These are phyloP conservation scores for Purshia tridentata DNA, from an alignment of 306 rosid species.

Conservation along the genomic window DNA sequence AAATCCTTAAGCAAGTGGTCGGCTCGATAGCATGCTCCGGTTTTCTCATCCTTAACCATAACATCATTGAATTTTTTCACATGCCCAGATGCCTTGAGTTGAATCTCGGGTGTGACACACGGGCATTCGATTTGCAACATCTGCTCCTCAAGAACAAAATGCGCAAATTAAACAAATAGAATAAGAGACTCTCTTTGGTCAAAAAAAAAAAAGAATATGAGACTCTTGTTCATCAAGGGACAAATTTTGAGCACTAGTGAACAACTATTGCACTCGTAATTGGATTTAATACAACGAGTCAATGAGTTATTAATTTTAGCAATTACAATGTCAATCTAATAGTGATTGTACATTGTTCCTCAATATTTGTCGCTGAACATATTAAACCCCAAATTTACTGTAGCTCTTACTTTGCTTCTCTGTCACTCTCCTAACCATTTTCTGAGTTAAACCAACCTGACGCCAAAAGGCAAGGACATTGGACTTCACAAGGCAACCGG, in stretches of 20 bases:
- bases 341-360: too few species aligned
- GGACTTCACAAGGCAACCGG: slow-evolving; percentile 79
- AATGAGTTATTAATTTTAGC: too few species aligned
- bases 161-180: slow-evolving; percentile 34
- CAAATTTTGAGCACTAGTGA: too few species aligned
- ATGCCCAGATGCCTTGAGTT: slow-evolving; percentile 87
- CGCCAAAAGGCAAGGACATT: slow-evolving; percentile 87
- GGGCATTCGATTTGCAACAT: slow-evolving; percentile 98
- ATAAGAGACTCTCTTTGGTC: neutral
- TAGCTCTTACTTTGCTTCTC: too few species aligned
- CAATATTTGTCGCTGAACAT: too few species aligned
- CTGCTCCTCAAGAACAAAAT: slow-evolving; percentile 94
- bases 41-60: slow-evolving; percentile 87
- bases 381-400: too few species aligned
- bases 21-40: slow-evolving; percentile 83
- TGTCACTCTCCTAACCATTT: too few species aligned
- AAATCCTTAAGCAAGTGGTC: slow-evolving; percentile 90
- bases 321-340: too few species aligned
- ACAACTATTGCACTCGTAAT: too few species aligned
- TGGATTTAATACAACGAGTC: too few species aligned
- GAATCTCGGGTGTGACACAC: slow-evolving; percentile 87
- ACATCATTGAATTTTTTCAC: slow-evolving; percentile 95
- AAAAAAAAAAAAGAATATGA: too few species aligned
- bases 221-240: too few species aligned
- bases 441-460: slow-evolving; percentile 43